phyloP scores from a whole-genome alignment of 768 basidiomycete genomes.

The Mycena galericulata region DNA sequence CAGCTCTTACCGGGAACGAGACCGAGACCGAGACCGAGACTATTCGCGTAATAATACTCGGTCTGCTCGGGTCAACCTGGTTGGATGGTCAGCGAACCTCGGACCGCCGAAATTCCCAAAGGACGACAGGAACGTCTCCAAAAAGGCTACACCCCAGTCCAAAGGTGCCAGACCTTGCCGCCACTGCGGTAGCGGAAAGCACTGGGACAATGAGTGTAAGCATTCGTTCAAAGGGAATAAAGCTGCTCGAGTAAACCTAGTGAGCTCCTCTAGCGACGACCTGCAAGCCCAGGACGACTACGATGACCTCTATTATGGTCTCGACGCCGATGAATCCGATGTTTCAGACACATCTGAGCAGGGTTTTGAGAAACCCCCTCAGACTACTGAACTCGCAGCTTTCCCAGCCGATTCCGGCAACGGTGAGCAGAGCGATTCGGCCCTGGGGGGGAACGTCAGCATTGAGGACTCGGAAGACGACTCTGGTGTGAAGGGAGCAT shows the following conservation, averaged over 20 bases:
- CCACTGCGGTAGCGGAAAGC: conserved; percentile 37
- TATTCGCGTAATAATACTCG: neutral
- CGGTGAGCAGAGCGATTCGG: neutral
- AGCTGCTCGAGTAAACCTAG: conserved; percentile 37
- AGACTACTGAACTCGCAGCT: neutral
- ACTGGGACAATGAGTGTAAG: conserved; percentile 49
- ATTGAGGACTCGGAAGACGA: neutral
- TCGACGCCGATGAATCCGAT: conserved; percentile 30
- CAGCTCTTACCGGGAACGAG: neutral
- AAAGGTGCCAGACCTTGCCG: neutral
- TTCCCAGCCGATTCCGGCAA: neutral
- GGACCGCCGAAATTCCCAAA: neutral
- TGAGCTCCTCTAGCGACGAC: conserved; percentile 21
- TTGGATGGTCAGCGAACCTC: neutral
- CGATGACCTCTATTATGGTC: conserved; percentile 36
- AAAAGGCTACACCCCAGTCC: neutral
- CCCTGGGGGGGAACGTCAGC: neutral
- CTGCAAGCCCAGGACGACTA: conserved; percentile 41
- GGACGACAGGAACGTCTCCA: neutral
- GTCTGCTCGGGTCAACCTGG: neutral
- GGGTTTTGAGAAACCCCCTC: conserved; percentile 32
- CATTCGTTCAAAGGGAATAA: conserved; percentile 41
- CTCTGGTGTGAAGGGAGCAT: neutral
- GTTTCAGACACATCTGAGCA: conserved; percentile 9
- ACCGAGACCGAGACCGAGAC: neutral